A percentile compares a stretch with the other conserved stretches of the same genome.
phyloP scores from a whole-genome alignment of 108 stramenopile species.

The Pseudonitzschia multiseries region DNA sequence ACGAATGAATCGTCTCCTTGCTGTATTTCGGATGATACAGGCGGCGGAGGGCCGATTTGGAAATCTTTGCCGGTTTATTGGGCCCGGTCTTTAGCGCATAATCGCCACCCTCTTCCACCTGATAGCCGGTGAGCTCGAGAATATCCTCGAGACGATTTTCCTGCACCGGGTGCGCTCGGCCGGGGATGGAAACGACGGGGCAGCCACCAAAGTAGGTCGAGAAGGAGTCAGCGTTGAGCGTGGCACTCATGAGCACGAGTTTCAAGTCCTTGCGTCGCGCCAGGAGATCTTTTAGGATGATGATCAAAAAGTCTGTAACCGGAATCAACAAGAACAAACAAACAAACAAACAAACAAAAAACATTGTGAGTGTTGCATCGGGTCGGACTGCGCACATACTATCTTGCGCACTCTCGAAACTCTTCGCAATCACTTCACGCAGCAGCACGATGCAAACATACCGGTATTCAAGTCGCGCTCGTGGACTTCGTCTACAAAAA shows the following conservation, averaged over 20 bases:
- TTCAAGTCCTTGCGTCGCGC: slow-evolving; percentile 68
- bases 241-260: slow-evolving; percentile 92
- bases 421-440: too few species aligned
- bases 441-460: neutral
- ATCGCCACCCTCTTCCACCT: slow-evolving; percentile 48
- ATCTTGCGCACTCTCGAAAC: too few species aligned
- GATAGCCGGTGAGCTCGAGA: slow-evolving; percentile 61
- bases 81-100: slow-evolving; percentile 48
- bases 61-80: slow-evolving; percentile 36
- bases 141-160: slow-evolving; percentile 83
- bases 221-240: slow-evolving; percentile 85
- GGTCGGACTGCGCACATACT: too few species aligned
- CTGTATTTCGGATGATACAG: slow-evolving; percentile 62
- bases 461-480: slow-evolving; percentile 78
- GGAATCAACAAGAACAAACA: too few species aligned
- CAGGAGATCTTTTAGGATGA: slow-evolving; percentile 80
- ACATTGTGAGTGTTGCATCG: too few species aligned
- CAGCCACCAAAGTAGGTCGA: slow-evolving; percentile 76
- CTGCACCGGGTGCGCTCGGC: slow-evolving; percentile 79
- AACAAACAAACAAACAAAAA: too few species aligned
- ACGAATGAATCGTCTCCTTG: slow-evolving; percentile 53
- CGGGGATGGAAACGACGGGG: slow-evolving; percentile 81
- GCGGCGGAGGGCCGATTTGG: slow-evolving; percentile 51
- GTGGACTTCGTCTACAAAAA: slow-evolving; percentile 88
- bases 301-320: slow-evolving; percentile 80